Evolutionary conservation across 2,329 filamentous ascomycete species (phyloP), one percentile per base, ranked within the genome.

Genomic region (Apiospora arundinis): DNA sequence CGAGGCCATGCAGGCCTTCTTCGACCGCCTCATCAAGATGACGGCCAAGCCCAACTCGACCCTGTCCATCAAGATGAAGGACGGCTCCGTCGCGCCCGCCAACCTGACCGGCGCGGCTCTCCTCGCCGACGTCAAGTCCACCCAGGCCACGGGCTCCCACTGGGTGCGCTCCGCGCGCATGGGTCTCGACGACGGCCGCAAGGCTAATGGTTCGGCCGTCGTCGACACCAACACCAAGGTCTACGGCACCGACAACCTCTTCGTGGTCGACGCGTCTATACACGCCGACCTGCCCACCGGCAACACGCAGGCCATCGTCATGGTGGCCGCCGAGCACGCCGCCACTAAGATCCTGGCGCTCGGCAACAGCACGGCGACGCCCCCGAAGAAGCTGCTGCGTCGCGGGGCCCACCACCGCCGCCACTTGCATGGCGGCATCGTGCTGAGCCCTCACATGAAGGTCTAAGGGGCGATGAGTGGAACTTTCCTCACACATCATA

Each of bases 231-330:
- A 92, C 80, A 87, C 89, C 74, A 89, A 88, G 80, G 89, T 92
- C n/a, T 92, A 89, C 75, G 90, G 90, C 28, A 92, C 87, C 1
- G 89, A 92, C 76, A 92, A 92, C 80, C 82, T 92, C 65, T 92
- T 90, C 76, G 87, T 92, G 18, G 89, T 92, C 2, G 91, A 93
- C 76, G 91, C 88, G 1, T 89, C 87, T 72, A 90, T 93, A 74
- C 91, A 92, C 81, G 91, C 91, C 0, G 91, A 91, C 72, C 88
- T 92, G 76, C 86, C 90, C 8, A 91, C 90, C 0, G 90, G 90
- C 18, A 93, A 93, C 81, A 92, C 72, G 32, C 72, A 73, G 56
- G 72, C 72, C 71, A 81, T 81, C 66, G 78, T 82, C 69, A 76
- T 79, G 70, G 72, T 73, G 4, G 79, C 78, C n/a, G 76, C 80